Evolutionary conservation across 1,284 basidiomycete species (phyloP), one percentile per base, ranked within the genome.

Genomic region (Paramarasmius palmivorus): DNA sequence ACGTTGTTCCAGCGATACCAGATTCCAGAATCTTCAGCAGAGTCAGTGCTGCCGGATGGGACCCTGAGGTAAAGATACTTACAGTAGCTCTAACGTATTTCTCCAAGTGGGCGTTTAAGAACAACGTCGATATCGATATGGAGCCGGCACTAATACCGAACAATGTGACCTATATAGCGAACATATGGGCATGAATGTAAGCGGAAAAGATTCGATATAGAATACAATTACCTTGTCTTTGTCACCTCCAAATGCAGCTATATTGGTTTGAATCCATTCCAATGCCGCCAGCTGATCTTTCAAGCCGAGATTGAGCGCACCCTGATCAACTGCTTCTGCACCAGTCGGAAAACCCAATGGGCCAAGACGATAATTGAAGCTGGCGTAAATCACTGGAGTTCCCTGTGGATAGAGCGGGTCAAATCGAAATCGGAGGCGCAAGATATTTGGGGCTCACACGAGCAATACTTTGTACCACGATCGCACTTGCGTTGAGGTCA

Each of bases 351-450:
- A 76, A 1, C 75, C 75, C 14, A 75, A 62, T 3, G 69, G 68
- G 0, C 68, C 70, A 3, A 72, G 49, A 8, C 78, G 72, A 54
- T 79, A 77, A 57, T 77, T 75, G 60, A 77, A 62, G 29, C 73
- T 79, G 38, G 84, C 81, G 47, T 81, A 80, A n/a, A 85, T 71
- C 26, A 84, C 60, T 14, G 79, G 79, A 2, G 76, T 80, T 26
- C 74, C 77, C 75, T 79, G 15, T 25, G 17, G 37, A 22, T 25
- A 10, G 4, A 8, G n/a, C 34, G 26, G 14, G 15, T 20, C 7
- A 9, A 20, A 41, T 6, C 22, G 42, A 14, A 38, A 54, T 19
- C 34, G 12, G 12, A 12, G 29, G 6, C 19, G 22, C 47, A 19
- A 9, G 9, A 20, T 23, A 17, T 46, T 23, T 23, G 23, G 48